Base-by-base conservation (phyloP, 2,329 filamentous ascomycete genomes). In the Coniochaeta sp. region DNA sequence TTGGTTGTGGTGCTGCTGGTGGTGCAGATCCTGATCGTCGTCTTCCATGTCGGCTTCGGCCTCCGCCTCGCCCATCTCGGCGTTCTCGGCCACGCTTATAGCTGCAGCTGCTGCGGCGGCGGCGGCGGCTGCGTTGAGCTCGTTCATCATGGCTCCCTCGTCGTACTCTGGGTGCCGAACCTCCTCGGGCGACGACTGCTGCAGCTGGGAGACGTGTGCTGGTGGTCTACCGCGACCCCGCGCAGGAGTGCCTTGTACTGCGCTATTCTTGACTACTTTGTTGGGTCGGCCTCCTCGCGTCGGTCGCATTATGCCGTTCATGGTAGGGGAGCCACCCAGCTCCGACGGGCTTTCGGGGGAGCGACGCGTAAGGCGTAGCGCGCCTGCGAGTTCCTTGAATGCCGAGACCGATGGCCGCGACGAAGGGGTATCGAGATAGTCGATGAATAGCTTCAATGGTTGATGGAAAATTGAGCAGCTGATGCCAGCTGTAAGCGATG, bases 241-340 rank as follows among this genome's bases (percentile, higher is more conserved):
- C 33, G 47, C 22, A 10, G 27, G 52, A 45, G 52, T 22, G 22
- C 24, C 27, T 48, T 61, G 30, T 63, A 20, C 45, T 3, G 26
- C 53, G 46, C 57, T 56, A 38, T 67, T 61, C 61, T 76, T 77
- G 50, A 67, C 69, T 59, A 76, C 71, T 62, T 73, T 75, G 64
- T 61, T 69, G 31, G 66, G 66, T 50, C 70, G 70, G 56, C 60
- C 67, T 56, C 61, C 68, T 51, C 70, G 70, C 53, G 60, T 55
- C 47, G 68, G 60, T 57, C 65, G 66, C 50, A 68, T 61, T 55
- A 66, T 62, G 55, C 65, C 66, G 53, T 66, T 68, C 67, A 69
- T 70, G 30, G 51, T 47, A 52, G 50, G 56, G 24, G 38, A 42
- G 38, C 38, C 18, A n/a, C 38, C 38, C 38, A 42, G 38, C 38